Base-by-base conservation (phyloP, 257 asterid genomes). In the Nicotiana noctiflora region DNA sequence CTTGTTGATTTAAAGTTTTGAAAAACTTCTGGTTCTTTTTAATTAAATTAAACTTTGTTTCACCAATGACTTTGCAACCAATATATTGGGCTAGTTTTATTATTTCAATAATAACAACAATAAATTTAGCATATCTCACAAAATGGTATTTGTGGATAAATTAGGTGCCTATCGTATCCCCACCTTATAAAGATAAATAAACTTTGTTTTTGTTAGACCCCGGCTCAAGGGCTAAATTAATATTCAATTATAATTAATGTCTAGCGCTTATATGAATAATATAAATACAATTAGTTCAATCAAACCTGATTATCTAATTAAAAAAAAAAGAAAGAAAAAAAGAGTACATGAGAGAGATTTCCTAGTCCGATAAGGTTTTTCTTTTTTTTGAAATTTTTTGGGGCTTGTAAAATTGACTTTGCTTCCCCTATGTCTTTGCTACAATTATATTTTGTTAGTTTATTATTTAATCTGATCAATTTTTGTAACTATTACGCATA, bases 101-200 rank as follows among this genome's bases (percentile, higher is more conserved):
- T 13, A 51, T 14, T 51, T 3, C 7, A 13, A 14, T 1, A 37
- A 37, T 7, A 7, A 37, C 8, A 37, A 37, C 2, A 37, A 37
- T 8, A 37, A 6, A 6, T 37, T 37, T 37, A 37, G 2, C 9
- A 0, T 37, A 37, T 37, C 10, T 37, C 10, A 7, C 44, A 6
- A 6, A 37, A 2, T 6, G 44, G 4, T 2, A 6, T 37, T 2
- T 6, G 44, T 2, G 5, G 8, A 37, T 37, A 37, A 37, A 37
- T 0, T 37, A 0, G 7, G 0, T 0, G 46, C 10, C 2, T 0
- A 37, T 7, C 2, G 10, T 37, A 37, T 37, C 0, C 46, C 10
- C 9, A 37, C 10, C 10, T 37, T 37, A 8, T 7, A 10, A 37
- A 8, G 46, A 10, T 1, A 37, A 37, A 7, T 6, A 37, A 37